Evolutionary conservation across 345 rosid species (phyloP).

Genomic region (Dimocarpus longan): DNA sequence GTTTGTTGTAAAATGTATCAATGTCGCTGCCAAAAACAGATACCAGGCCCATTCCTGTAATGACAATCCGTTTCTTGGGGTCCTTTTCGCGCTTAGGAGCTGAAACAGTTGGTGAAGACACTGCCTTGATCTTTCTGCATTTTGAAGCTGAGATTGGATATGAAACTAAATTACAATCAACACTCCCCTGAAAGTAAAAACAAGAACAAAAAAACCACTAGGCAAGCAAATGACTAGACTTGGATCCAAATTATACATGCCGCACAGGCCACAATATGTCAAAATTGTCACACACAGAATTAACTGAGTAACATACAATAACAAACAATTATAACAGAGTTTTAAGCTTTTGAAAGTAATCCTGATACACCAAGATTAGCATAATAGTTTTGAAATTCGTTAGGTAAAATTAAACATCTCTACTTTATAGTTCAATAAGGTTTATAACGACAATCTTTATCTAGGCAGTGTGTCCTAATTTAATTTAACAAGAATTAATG

Average conservation of each 20-base stretch:
- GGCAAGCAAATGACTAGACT: too few relatives aligned
- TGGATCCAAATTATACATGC: too few relatives aligned
- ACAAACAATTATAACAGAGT: background rate
- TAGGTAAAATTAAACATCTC: too few relatives aligned
- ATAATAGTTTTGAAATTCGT: too few relatives aligned
- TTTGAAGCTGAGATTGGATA: constrained; percentile 36
- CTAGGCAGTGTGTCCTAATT: too few relatives aligned
- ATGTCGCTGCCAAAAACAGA: constrained; percentile 56
- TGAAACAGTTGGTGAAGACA: constrained; percentile 45
- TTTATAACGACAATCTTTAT: too few relatives aligned
- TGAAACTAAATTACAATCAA: constrained; percentile 1
- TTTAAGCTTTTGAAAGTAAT: too few relatives aligned
- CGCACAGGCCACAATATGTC: too few relatives aligned
- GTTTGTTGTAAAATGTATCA: constrained; percentile 50
- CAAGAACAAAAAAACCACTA: background rate
- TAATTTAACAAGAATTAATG: too few relatives aligned
- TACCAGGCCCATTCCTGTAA: constrained; percentile 72
- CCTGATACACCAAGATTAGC: too few relatives aligned
- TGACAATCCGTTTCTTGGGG: constrained; percentile 55
- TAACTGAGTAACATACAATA: background rate
- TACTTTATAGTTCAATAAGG: too few relatives aligned
- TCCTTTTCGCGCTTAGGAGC: constrained; percentile 59
- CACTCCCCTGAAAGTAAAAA: background rate
- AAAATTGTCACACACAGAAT: too few relatives aligned
- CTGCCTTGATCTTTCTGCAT: constrained; percentile 45